Evolutionary conservation across 495 filamentous ascomycete genomes (phyloP).

Genomic region (Chaetomium tenue): DNA sequence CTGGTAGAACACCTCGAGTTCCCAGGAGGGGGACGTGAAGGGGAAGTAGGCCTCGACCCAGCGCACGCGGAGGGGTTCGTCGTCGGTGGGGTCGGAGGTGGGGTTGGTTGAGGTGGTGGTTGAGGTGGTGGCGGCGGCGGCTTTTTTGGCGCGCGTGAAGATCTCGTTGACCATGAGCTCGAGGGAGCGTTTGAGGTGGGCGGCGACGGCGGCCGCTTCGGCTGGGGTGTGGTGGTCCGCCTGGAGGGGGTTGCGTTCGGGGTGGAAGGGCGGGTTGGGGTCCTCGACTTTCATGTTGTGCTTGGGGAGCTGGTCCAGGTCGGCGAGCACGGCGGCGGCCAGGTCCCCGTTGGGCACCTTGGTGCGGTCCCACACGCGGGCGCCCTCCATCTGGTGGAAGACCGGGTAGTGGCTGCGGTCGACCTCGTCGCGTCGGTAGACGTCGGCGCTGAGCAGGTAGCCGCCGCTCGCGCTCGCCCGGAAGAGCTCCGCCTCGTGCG

Average conservation of each 20-base stretch:
- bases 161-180: constrained; percentile 87
- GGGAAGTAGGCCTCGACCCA: constrained; percentile 98
- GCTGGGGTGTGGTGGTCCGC: constrained; percentile 61
- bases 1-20: constrained; percentile 92
- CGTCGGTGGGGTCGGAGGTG: constrained; percentile 34
- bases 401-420: constrained; percentile 93
- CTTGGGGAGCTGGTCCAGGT: constrained; percentile 64
- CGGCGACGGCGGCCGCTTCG: constrained; percentile 78
- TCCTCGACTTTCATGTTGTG: constrained; percentile 79
- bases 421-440: constrained; percentile 92
- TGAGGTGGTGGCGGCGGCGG: constrained; percentile 46
- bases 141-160: constrained; percentile 73
- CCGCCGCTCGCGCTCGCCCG: constrained; percentile 68
- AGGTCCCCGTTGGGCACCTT: constrained; percentile 58
- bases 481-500: constrained; percentile 89
- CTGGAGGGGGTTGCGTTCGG: constrained; percentile 83
- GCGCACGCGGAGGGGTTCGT: constrained; percentile 69
- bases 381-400: constrained; percentile 99
- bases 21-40: constrained; percentile 92
- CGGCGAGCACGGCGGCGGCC: constrained; percentile 60
- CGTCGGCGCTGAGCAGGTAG: constrained; percentile 90
- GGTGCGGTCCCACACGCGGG: constrained; percentile 78
- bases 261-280: constrained; percentile 73
- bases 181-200: constrained; percentile 84
- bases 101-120: constrained; percentile 20